Evolutionary conservation across 2,329 filamentous ascomycete genomes (phyloP).

Genomic region (Thielaviopsis euricoi): DNA sequence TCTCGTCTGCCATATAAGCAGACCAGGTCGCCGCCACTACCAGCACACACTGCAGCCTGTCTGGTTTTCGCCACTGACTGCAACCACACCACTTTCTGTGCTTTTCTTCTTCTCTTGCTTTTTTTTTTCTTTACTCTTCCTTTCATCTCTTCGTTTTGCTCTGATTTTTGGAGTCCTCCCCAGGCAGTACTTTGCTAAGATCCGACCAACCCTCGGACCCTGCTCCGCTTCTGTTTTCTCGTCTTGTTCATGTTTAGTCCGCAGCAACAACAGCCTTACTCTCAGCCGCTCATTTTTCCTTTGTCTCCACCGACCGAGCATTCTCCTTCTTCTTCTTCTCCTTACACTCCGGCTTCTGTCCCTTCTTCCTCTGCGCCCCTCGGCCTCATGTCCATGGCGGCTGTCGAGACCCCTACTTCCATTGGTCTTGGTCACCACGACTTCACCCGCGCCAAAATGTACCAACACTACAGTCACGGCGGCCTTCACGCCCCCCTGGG

Average conservation of each 20-base stretch:
- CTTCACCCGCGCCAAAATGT: conserved; percentile 10
- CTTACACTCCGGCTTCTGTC: background rate
- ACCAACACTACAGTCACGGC: conserved; percentile 1
- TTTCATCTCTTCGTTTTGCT: too few relatives aligned
- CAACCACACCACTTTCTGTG: background rate
- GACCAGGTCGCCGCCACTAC: background rate
- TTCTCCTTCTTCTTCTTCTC: background rate
- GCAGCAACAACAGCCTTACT: background rate
- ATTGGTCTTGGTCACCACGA: conserved; percentile 9
- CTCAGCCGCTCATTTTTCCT: background rate
- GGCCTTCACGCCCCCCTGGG: conserved; percentile 3
- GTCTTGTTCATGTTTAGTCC: conserved; percentile 6
- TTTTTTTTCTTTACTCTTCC: background rate
- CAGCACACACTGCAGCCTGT: background rate
- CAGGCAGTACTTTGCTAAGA: background rate
- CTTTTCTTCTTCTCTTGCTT: background rate
- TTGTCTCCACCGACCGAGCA: background rate
- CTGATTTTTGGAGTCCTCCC: background rate
- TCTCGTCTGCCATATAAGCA: background rate
- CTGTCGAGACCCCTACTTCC: conserved; percentile 6
- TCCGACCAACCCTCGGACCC: background rate
- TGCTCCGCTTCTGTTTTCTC: background rate
- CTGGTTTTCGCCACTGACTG: background rate
- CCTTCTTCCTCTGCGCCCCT: conserved; percentile 1
- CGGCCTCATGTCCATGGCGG: conserved; percentile 9